Conservation (phyloP, 345 rosid species). For the Hibiscus trionum region DNA sequence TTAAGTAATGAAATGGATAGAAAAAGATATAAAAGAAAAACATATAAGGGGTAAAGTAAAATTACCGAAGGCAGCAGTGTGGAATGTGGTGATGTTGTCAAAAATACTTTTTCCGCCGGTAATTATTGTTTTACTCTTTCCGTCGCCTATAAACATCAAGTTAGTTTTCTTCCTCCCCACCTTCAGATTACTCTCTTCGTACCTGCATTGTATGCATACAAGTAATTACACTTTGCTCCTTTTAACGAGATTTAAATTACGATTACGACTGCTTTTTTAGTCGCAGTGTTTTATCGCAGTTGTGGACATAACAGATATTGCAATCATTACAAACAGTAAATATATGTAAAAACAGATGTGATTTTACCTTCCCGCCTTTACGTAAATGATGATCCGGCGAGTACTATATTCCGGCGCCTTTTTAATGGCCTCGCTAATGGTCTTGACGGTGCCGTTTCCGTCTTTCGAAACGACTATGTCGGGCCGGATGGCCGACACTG, state of each 20-base stretch:
- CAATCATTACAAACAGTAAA: too few species aligned
- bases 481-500: slow-evolving; percentile 57
- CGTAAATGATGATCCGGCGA: slow-evolving; percentile 75
- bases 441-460: slow-evolving; percentile 79
- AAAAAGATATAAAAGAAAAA: too few species aligned
- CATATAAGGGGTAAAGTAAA: neutral
- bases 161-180: slow-evolving; percentile 85
- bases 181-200: slow-evolving; percentile 73
- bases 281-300: too few species aligned
- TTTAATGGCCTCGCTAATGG: slow-evolving; percentile 84
- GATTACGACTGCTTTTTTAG: too few species aligned
- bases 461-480: slow-evolving; percentile 74
- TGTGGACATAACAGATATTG: too few species aligned
- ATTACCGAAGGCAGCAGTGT: slow-evolving; percentile 88
- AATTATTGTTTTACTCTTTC: slow-evolving; percentile 72
- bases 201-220: slow-evolving; percentile 38
- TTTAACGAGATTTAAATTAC: too few species aligned
- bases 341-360: too few species aligned
- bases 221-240: neutral
- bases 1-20: too few species aligned
- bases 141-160: slow-evolving; percentile 92
- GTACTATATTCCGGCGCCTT: slow-evolving; percentile 60
- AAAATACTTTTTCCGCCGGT: slow-evolving; percentile 55
- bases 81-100: slow-evolving; percentile 75
- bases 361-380: slow-evolving; percentile 80